A percentile compares a stretch with the other conserved stretches of the same genome.
Evolutionary conservation across 2,329 filamentous ascomycete species (phyloP).

Genomic region (Botrytis sinoallii): DNA sequence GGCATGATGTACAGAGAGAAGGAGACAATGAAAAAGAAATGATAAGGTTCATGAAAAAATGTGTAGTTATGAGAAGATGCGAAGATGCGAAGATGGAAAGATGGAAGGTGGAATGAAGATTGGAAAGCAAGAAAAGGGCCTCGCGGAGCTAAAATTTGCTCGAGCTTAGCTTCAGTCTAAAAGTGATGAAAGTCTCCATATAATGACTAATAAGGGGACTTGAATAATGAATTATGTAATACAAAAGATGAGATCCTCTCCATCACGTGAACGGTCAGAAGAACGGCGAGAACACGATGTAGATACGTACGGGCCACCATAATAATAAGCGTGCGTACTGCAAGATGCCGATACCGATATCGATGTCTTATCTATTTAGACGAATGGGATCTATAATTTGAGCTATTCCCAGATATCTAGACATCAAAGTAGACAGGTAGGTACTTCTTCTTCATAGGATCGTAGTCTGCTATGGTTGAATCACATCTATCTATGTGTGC

Average conservation of each 20-base stretch:
- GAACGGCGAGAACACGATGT: not conserved
- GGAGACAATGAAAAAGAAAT: constrained; percentile 8
- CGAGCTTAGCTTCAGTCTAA: constrained; percentile 3
- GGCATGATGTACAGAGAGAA: constrained; percentile 30
- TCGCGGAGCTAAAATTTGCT: constrained; percentile 9
- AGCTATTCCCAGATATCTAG: not conserved
- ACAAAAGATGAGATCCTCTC: not conserved
- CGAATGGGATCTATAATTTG: not conserved
- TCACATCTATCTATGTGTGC: not conserved
- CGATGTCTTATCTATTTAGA: not conserved
- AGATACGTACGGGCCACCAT: not conserved
- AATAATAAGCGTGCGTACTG: not conserved
- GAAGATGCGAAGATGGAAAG: not conserved
- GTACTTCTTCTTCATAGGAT: not conserved
- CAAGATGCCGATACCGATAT: not conserved
- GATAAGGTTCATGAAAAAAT: not conserved
- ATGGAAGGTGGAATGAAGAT: not conserved
- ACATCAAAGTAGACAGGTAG: not conserved
- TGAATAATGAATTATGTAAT: not conserved
- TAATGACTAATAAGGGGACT: not conserved
- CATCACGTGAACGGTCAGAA: not conserved
- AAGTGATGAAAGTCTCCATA: not conserved
- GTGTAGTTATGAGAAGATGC: not conserved
- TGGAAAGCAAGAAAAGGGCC: constrained; percentile 6
- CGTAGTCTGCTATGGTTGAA: not conserved